A percentile compares a stretch with the other conserved stretches of the same genome.
These are phyloP conservation scores for Pichia thaimueangensis DNA, from an alignment of 805 yeast genomes.

Conservation along the genomic window DNA sequence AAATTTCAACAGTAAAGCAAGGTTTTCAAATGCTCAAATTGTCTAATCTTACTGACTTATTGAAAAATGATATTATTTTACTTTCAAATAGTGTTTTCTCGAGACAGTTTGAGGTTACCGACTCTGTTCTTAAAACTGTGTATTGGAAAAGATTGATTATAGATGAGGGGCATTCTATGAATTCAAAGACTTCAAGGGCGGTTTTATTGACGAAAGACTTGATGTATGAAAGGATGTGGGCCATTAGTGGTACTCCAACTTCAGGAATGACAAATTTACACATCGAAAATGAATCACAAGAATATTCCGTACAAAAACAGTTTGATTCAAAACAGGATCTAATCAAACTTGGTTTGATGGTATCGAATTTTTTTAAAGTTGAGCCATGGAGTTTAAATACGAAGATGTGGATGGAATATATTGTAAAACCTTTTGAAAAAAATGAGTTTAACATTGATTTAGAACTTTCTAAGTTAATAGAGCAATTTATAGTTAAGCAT, in stretches of 20 bases:
- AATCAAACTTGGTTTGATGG: constrained; percentile 43
- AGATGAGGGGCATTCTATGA: constrained; percentile 72
- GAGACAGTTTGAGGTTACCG: constrained; percentile 30
- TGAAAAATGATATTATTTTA: constrained; percentile 45
- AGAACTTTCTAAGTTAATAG: constrained; percentile 37
- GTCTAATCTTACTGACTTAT: constrained; percentile 21
- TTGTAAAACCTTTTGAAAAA: constrained; percentile 44
- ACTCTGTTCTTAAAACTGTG: constrained; percentile 35
- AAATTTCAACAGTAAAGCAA: constrained; percentile 24
- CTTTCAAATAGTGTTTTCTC: constrained; percentile 44
- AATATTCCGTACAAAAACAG: constrained; percentile 41
- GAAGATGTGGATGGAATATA: constrained; percentile 40
- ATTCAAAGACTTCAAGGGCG: constrained; percentile 43
- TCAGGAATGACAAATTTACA: constrained; percentile 57
- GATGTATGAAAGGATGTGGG: constrained; percentile 60
- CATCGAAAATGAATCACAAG: constrained; percentile 33
- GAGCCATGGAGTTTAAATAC: constrained; percentile 50
- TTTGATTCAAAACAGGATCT: constrained; percentile 52
- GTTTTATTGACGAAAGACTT: constrained; percentile 43
- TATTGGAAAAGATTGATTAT: constrained; percentile 67
- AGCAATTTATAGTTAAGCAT: constrained; percentile 52
- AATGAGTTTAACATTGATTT: constrained; percentile 35
- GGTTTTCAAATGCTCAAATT: constrained; percentile 33
- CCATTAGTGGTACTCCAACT: constrained; percentile 72
- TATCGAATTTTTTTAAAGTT: constrained; percentile 48